Evolutionary conservation across 768 basidiomycete genomes (phyloP), one percentile per base, ranked within the genome.

Genomic region (Wakefieldia striispora): DNA sequence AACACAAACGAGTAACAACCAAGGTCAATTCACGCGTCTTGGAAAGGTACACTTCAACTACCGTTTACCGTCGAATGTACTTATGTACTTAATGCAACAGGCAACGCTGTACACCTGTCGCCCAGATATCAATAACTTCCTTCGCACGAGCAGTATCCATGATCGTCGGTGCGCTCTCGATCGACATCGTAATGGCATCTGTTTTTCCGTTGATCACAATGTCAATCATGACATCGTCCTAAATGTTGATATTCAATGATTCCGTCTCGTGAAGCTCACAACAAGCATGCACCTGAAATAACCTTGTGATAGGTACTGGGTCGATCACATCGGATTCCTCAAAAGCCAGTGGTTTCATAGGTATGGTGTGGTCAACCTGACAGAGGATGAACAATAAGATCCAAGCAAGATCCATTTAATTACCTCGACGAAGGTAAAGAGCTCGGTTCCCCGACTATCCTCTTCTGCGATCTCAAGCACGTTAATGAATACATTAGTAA

Each of bases 401-500:
- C 26, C 16, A 17, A 40, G 16, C 20, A 45, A 23, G 12, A 41
- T n/a, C 16, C 19, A 20, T 9, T 26, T 4, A 60, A 64, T 56
- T 43, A 76, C 76, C 40, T 71, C 58, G n/a, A 72, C 63, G 2
- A 65, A 62, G 39, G 63, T 50, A 5, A 75, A 58, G 17, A 73
- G 36, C 31, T 37, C 26, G 20, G 47, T 46, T 38, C 49, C 47
- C 12, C 43, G 51, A 13, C 47, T 47, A 23, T 51, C 50, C 17
- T 69, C 66, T 16, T 68, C 67, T 13, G 66, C 59, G 31, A 65
- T 50, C 56, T 69, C 72, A 47, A 78, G 61, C 17, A 78, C 64
- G 45, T 78, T 77, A 37, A 78, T 66, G 43, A 65, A 72, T 21
- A 76, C 73, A 46, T 78, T 78, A 44, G 66, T 70, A 21, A 78